These are phyloP conservation scores for Curvularia lunata DNA, from an alignment of 2,329 filamentous ascomycete species.

Conservation along the genomic window DNA sequence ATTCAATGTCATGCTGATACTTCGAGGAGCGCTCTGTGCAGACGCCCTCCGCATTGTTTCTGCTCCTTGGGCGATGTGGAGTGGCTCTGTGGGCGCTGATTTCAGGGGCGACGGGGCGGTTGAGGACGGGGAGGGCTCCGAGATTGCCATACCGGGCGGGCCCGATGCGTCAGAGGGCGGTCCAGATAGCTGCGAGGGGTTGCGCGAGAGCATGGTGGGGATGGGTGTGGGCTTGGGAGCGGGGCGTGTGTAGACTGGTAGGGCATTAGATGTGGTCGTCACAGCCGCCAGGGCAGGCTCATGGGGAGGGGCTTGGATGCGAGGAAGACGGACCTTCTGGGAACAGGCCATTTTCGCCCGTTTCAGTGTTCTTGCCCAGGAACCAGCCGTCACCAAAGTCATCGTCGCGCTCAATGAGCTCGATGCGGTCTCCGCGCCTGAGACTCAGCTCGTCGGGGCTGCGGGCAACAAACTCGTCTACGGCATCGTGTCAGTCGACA, in stretches of 20 bases:
- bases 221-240: slow-evolving; percentile 56
- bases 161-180: slow-evolving; percentile 15
- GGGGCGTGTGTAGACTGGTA: slow-evolving; percentile 66
- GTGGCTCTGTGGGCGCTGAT: slow-evolving; percentile 34
- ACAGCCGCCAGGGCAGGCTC: not conserved
- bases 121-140: slow-evolving; percentile 26
- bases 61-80: slow-evolving; percentile 31
- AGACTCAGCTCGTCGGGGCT: slow-evolving; percentile 93
- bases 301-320: not conserved
- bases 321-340: slow-evolving; percentile 70
- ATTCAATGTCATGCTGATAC: slow-evolving; percentile 46
- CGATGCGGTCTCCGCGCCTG: slow-evolving; percentile 81
- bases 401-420: slow-evolving; percentile 83
- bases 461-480: slow-evolving; percentile 90
- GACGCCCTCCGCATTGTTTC: slow-evolving; percentile 25
- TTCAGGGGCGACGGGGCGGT: slow-evolving; percentile 27
- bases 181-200: slow-evolving; percentile 34
- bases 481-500: slow-evolving; percentile 15
- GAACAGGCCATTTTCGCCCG: slow-evolving; percentile 77
- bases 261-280: slow-evolving; percentile 23
- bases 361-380: slow-evolving; percentile 74
- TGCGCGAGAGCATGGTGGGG: slow-evolving; percentile 41
- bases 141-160: slow-evolving; percentile 26
- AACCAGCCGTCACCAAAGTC: slow-evolving; percentile 92
- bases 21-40: slow-evolving; percentile 34